phyloP scores from a whole-genome alignment of 768 basidiomycete genomes.

The Panus rudis region DNA sequence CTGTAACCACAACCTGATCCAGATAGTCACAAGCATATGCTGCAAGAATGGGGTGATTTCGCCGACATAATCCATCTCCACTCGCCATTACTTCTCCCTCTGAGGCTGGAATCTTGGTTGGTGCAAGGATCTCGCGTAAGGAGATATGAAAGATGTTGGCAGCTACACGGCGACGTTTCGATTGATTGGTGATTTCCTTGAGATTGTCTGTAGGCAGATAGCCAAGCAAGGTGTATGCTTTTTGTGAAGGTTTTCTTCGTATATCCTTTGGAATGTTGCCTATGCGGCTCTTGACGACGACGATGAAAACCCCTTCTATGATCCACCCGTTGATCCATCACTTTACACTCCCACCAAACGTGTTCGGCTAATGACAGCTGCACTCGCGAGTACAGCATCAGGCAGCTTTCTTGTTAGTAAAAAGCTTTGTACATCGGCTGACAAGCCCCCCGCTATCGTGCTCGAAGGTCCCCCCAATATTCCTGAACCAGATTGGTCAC shows the following conservation, averaged over 20 bases:
- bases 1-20: constrained; percentile 18
- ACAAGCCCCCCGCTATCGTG: too few relatives aligned
- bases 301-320: too few relatives aligned
- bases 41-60: constrained; percentile 19
- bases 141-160: constrained; percentile 20
- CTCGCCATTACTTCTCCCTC: constrained; percentile 11
- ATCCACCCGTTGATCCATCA: too few relatives aligned
- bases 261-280: constrained; percentile 22
- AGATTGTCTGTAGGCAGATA: constrained; percentile 18
- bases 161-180: constrained; percentile 12
- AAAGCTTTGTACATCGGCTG: too few relatives aligned
- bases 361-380: too few relatives aligned
- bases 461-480: too few relatives aligned
- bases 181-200: constrained; percentile 13
- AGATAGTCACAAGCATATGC: constrained; percentile 18
- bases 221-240: constrained; percentile 18
- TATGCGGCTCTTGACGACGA: too few relatives aligned
- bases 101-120: constrained; percentile 5
- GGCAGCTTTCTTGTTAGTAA: too few relatives aligned
- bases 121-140: constrained; percentile 11
- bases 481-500: too few relatives aligned
- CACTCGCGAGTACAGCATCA: too few relatives aligned
- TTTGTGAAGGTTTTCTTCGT: constrained; percentile 16
- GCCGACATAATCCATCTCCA: constrained; percentile 15
- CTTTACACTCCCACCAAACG: too few relatives aligned